Evolutionary conservation across 1,284 basidiomycete species (phyloP).

Genomic region (Leccinum solheimii): DNA sequence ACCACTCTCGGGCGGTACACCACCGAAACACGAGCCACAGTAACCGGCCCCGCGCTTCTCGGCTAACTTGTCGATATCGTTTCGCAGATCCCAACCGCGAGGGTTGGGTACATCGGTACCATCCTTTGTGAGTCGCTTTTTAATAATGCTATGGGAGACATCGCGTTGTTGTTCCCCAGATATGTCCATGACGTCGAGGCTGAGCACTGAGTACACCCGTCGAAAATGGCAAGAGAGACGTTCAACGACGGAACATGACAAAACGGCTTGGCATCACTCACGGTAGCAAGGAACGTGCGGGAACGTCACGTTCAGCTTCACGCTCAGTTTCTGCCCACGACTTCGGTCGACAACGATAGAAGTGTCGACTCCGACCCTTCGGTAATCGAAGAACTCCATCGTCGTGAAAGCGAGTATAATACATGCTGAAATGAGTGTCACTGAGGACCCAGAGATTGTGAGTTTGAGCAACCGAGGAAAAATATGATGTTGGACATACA

Average conservation of each 20-base stretch:
- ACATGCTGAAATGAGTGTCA: constrained; percentile 89
- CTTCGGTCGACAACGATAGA: constrained; percentile 92
- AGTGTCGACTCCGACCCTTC: constrained; percentile 83
- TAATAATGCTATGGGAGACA: constrained; percentile 85
- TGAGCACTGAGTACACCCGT: constrained; percentile 66
- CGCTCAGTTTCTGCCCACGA: constrained; percentile 91
- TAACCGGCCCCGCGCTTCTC: constrained; percentile 64
- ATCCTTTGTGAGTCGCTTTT: constrained; percentile 70
- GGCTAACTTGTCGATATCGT: constrained; percentile 82
- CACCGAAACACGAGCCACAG: constrained; percentile 98
- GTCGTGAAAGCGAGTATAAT: constrained; percentile 91
- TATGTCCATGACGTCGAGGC: constrained; percentile 97
- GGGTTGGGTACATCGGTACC: constrained; percentile 64
- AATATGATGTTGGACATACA: constrained; percentile 50
- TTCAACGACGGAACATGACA: neutral
- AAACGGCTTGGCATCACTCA: constrained; percentile 45
- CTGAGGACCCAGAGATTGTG: constrained; percentile 41
- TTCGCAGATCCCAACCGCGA: constrained; percentile 68
- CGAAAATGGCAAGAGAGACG: constrained; percentile 1
- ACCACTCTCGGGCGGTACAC: constrained; percentile 73
- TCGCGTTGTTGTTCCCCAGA: constrained; percentile 94
- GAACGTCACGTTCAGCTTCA: constrained; percentile 93
- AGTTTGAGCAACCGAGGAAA: neutral
- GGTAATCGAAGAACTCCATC: constrained; percentile 96
- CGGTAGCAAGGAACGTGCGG: constrained; percentile 97